phyloP scores from a whole-genome alignment of 192 early-diverging fungal genomes.

The Backusella westeae region DNA sequence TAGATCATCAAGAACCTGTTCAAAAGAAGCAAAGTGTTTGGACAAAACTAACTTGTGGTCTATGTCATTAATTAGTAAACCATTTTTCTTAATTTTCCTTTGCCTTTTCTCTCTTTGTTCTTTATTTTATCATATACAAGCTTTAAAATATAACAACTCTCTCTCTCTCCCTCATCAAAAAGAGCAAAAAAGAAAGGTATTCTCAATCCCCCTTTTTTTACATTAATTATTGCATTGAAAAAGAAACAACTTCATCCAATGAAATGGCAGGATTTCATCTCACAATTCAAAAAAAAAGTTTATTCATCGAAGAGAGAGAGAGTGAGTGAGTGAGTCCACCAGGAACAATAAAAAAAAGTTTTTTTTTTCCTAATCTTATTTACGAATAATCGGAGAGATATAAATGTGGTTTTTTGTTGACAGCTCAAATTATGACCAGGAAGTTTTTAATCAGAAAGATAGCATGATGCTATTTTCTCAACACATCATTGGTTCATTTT shows the following conservation, averaged over 20 bases:
- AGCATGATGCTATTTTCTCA: no score
- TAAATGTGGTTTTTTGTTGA: neutral
- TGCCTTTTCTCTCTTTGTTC: neutral
- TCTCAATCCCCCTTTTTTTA: neutral
- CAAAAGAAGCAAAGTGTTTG: constrained; percentile 4
- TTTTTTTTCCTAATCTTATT: neutral
- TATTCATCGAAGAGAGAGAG: neutral
- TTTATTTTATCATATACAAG: neutral
- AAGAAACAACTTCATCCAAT: constrained; percentile 3
- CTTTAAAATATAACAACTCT: neutral
- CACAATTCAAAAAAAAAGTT: neutral
- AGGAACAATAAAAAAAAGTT: neutral
- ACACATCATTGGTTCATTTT: no score
- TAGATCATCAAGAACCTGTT: neutral
- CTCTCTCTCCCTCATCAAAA: neutral
- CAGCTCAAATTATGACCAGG: neutral
- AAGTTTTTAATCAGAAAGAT: no score
- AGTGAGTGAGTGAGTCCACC: neutral
- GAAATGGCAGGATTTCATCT: neutral
- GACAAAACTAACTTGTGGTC: constrained; percentile 21
- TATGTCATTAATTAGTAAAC: constrained; percentile 18
- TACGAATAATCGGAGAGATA: neutral
- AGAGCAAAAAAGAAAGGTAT: neutral
- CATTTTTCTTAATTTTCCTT: neutral
- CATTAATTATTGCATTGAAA: neutral